Base-by-base conservation (phyloP, 352 stramenopile genomes). In the Pythium phragmitis region DNA sequence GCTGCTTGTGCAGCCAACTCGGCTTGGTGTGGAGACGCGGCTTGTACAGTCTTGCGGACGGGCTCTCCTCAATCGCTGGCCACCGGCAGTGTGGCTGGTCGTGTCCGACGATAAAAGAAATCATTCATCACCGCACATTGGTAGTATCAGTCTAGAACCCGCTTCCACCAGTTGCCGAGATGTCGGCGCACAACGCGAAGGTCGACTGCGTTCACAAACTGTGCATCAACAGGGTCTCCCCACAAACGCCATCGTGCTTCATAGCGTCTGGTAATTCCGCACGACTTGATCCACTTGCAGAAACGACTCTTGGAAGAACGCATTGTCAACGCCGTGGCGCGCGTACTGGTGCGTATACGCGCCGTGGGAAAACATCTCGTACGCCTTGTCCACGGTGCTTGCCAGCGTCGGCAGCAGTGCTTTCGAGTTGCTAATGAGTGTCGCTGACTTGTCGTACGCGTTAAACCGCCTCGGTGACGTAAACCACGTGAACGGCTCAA, bases 301-400 rank as follows among this genome's bases (percentile, higher is more conserved):
- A 60, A 91, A 92, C 33, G 73, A 61, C 46, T 79, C 67, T 64
- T 88, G 75, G 55, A 91, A 91, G 52, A 85, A 89, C 5, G 73
- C 74, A 21, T 73, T 59, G 23, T 88, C 80, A 16, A 91, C 69
- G 16, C 63, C 69, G 68, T 88, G 70, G 11, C 71, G 76, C 16
- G 70, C 66, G 60, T 91, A 92, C 67, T 89, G 77, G 30, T 91
- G 82, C 19, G 88, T 47, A 65, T 88, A 91, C 26, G 81, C 82
- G 21, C 73, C 69, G 37, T 83, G 73, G 0, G 72, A 64, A 54
- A 87, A 92, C 82, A 92, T 92, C 9, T 83, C 65, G 47, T 89
- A 72, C 13, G 78, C 80, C 36, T 87, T 87, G 41, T 89, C 77
- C 34, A 79, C 70, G 5, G 82, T 87, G 11, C 59, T 73, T 23